These are phyloP conservation scores for Aegilops longissima DNA, from an alignment of 176 grass and related monocot species.

Conservation along the genomic window DNA sequence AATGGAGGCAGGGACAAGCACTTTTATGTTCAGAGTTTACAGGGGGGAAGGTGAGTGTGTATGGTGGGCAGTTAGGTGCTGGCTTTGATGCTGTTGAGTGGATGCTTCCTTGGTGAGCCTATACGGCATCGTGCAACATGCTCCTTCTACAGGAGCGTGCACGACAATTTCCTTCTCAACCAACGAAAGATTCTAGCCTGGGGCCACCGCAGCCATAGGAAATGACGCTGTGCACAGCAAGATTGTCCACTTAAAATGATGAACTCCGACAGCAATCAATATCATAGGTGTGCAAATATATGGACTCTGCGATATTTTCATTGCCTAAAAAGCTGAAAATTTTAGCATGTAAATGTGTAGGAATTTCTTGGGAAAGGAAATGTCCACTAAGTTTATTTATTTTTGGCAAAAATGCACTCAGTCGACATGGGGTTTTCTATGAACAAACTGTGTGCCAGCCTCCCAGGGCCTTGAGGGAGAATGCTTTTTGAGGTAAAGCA, in stretches of 20 bases:
- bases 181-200: slow-evolving; percentile 23
- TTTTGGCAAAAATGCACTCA: neutral
- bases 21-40: slow-evolving; percentile 48
- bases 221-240: neutral
- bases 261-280: slow-evolving; percentile 13
- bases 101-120: slow-evolving; percentile 49
- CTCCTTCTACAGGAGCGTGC: slow-evolving; percentile 21
- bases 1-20: slow-evolving; percentile 24
- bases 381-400: neutral
- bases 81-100: slow-evolving; percentile 35
- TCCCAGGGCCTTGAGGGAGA: neutral
- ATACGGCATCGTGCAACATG: slow-evolving; percentile 45
- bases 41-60: slow-evolving; percentile 38
- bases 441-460: neutral
- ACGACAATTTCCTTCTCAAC: slow-evolving; percentile 1
- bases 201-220: slow-evolving; percentile 4
- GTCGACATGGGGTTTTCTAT: neutral
- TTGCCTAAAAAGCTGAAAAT: neutral
- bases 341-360: neutral
- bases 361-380: neutral
- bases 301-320: neutral
- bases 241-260: slow-evolving; percentile 12
- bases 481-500: neutral
- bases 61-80: slow-evolving; percentile 40
- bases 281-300: neutral